These are phyloP conservation scores for Pleurotus tuoliensis DNA, from an alignment of 768 basidiomycete species.

Conservation along the genomic window DNA sequence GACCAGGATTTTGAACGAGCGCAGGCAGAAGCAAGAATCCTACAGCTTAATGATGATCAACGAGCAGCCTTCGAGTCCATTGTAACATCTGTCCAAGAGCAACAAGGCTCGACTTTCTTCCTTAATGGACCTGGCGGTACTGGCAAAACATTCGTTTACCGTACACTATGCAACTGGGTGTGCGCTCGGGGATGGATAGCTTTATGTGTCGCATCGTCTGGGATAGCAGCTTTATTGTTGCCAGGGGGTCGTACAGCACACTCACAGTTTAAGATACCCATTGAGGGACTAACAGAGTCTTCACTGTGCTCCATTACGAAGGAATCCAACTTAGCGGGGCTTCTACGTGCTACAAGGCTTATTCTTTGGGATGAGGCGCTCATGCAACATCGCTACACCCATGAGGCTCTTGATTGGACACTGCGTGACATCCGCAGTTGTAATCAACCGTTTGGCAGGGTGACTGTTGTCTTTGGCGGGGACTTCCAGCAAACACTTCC, in stretches of 20 bases:
- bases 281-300: slow-evolving; percentile 22
- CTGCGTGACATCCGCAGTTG: too few species aligned
- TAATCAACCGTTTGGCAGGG: too few species aligned
- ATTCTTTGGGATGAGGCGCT: slow-evolving; percentile 42
- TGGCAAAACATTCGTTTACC: slow-evolving; percentile 44
- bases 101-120: neutral
- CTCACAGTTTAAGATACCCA: slow-evolving; percentile 44
- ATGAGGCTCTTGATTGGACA: too few species aligned
- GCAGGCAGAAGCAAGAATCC: too few species aligned
- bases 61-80: slow-evolving; percentile 23
- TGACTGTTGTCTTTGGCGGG: too few species aligned
- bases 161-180: slow-evolving; percentile 26
- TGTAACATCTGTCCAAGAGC: slow-evolving; percentile 23
- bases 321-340: slow-evolving; percentile 20
- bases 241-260: slow-evolving; percentile 42
- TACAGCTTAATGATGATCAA: slow-evolving; percentile 11
- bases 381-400: too few species aligned
- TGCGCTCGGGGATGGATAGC: slow-evolving; percentile 25
- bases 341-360: slow-evolving; percentile 25
- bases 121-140: slow-evolving; percentile 38
- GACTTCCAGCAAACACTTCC: too few species aligned
- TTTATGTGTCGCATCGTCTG: slow-evolving; percentile 41
- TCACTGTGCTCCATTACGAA: slow-evolving; percentile 32
- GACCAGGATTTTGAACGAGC: too few species aligned
- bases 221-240: slow-evolving; percentile 9